These are phyloP conservation scores for Elsinoe perseae DNA, from an alignment of 2,329 filamentous ascomycete genomes.

Conservation along the genomic window DNA sequence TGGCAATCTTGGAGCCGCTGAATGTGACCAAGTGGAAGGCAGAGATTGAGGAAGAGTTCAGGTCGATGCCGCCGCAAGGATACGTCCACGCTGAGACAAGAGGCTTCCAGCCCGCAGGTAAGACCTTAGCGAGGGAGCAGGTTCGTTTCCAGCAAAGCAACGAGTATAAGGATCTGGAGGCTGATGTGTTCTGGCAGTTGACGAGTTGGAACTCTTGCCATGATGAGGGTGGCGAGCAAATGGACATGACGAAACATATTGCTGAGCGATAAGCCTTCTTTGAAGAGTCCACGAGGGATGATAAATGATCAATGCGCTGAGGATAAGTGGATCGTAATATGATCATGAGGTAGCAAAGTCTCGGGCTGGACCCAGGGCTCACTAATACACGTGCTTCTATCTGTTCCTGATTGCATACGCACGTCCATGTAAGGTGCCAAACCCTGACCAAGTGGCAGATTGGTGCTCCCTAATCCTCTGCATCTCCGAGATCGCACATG, in stretches of 20 bases:
- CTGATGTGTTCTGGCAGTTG: neutral
- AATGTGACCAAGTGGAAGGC: neutral
- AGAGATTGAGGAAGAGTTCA: neutral
- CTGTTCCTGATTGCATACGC: neutral
- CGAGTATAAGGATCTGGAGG: neutral
- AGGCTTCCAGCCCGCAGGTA: neutral
- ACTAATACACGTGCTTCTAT: neutral
- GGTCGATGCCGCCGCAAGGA: neutral
- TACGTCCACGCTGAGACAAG: neutral
- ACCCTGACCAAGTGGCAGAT: no score
- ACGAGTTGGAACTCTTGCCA: neutral
- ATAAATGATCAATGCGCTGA: no score
- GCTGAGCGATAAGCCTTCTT: neutral
- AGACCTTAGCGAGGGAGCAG: neutral
- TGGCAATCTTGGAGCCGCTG: neutral
- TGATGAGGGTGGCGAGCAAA: neutral
- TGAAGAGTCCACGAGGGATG: no score
- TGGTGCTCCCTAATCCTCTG: no score
- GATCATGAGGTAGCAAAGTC: neutral
- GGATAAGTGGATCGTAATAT: no score
- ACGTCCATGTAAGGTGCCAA: no score
- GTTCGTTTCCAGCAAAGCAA: neutral
- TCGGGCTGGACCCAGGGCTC: neutral
- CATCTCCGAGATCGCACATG: no score
- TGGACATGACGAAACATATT: neutral